Conservation (phyloP, 495 filamentous ascomycete species). For the Penicillium lividum region DNA sequence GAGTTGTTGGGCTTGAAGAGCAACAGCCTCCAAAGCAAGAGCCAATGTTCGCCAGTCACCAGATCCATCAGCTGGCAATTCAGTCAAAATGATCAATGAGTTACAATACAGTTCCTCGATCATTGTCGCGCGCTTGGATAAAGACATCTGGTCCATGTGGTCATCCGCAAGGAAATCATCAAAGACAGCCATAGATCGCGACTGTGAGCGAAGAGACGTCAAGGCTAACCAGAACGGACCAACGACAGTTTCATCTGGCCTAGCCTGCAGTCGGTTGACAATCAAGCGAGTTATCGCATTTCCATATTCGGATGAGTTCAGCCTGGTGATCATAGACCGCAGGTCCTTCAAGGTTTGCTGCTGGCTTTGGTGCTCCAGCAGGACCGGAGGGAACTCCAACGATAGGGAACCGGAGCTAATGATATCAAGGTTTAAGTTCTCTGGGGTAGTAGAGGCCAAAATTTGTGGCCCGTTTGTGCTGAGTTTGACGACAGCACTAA, state of each 20-base stretch:
- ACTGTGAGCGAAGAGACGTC: constrained; percentile 60
- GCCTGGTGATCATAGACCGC: constrained; percentile 41
- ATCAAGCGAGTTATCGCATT: constrained; percentile 55
- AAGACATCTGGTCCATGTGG: constrained; percentile 35
- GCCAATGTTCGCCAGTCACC: constrained; percentile 70
- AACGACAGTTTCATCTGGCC: constrained; percentile 56
- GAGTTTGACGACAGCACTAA: constrained; percentile 40
- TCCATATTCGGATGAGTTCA: constrained; percentile 43
- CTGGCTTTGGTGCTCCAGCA: constrained; percentile 65
- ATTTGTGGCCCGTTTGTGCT: constrained; percentile 31
- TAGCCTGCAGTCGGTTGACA: constrained; percentile 57
- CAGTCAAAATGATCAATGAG: constrained; percentile 64
- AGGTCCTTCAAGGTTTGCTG: constrained; percentile 57
- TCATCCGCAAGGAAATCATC: constrained; percentile 64
- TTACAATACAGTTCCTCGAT: constrained; percentile 81
- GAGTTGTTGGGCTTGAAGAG: constrained; percentile 67
- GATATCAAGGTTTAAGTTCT: constrained; percentile 28
- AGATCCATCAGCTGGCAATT: constrained; percentile 47
- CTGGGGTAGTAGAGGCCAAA: constrained; percentile 18
- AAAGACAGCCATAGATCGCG: constrained; percentile 49
- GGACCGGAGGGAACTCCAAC: constrained; percentile 48
- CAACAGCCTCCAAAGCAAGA: constrained; percentile 72
- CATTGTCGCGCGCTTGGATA: constrained; percentile 52
- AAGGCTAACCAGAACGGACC: constrained; percentile 83
- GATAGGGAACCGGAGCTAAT: constrained; percentile 23